phyloP scores from a whole-genome alignment of 768 basidiomycete species.

The Xerocomus spinulosus region DNA sequence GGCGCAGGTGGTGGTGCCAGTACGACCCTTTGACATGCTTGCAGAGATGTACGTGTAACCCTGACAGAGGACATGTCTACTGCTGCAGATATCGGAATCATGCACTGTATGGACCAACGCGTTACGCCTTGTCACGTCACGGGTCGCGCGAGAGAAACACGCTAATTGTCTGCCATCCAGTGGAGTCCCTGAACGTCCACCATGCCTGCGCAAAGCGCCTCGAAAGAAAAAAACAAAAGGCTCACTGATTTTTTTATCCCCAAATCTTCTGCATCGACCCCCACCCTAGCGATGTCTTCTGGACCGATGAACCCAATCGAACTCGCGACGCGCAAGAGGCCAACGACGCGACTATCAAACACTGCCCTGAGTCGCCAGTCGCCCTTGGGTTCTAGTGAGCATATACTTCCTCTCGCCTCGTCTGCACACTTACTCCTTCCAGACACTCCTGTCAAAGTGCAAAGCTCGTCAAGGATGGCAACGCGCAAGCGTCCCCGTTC shows the following conservation, averaged over 20 bases:
- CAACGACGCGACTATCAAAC: constrained; percentile 9
- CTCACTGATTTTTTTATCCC: constrained; percentile 48
- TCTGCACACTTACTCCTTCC: constrained; percentile 6
- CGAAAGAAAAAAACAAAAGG: constrained; percentile 20
- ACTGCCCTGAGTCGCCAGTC: not conserved
- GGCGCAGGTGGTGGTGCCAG: too few relatives aligned
- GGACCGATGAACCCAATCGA: not conserved
- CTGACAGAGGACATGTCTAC: too few relatives aligned
- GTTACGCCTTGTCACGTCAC: constrained; percentile 16
- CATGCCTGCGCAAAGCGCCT: constrained; percentile 19
- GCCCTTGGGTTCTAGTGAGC: constrained; percentile 17
- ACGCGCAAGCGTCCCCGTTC: constrained; percentile 28
- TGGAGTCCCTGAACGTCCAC: not conserved
- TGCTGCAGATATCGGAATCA: too few relatives aligned
- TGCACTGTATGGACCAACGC: too few relatives aligned
- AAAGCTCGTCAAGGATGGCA: constrained; percentile 9
- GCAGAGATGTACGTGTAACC: too few relatives aligned
- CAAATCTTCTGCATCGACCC: constrained; percentile 20
- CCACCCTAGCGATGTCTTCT: constrained; percentile 9
- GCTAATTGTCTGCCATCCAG: constrained; percentile 2
- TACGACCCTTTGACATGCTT: too few relatives aligned
- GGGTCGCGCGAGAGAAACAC: constrained; percentile 1
- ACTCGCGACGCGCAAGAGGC: constrained; percentile 9
- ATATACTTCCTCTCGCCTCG: not conserved
- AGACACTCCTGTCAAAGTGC: constrained; percentile 9